These are phyloP conservation scores for Leccinum pachyderme DNA, from an alignment of 1,284 basidiomycete species.

Conservation along the genomic window DNA sequence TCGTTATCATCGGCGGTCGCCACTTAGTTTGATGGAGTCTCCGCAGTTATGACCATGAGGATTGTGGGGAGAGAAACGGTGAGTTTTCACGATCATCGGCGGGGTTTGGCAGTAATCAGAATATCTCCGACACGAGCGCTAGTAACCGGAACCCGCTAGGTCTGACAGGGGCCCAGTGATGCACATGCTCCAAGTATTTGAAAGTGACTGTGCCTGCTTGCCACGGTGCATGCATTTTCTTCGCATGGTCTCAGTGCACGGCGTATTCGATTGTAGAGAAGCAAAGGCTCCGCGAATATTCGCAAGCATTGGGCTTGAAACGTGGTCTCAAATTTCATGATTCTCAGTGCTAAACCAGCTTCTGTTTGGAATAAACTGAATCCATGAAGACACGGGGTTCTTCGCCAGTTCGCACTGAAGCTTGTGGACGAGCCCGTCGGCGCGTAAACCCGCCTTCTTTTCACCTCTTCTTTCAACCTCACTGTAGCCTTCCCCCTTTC, in stretches of 20 bases:
- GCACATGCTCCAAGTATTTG: not conserved
- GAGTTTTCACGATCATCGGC: not conserved
- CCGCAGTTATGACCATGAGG: not conserved
- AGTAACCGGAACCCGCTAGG: too few species aligned
- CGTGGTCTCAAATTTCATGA: not conserved
- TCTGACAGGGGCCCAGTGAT: too few species aligned
- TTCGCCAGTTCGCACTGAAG: not conserved
- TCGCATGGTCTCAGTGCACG: not conserved
- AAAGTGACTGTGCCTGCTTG: too few species aligned
- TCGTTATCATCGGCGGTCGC: conserved; percentile 1
- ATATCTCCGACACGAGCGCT: not conserved
- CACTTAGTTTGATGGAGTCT: not conserved
- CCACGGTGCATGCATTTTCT: not conserved
- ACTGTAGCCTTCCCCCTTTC: not conserved
- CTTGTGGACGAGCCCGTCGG: not conserved
- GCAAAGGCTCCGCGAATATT: conserved; percentile 19
- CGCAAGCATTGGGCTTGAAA: not conserved
- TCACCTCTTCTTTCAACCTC: not conserved
- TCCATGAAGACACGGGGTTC: not conserved
- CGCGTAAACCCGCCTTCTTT: not conserved
- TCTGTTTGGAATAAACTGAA: conserved; percentile 1
- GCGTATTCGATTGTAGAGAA: not conserved
- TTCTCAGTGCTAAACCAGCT: not conserved
- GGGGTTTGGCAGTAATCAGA: not conserved
- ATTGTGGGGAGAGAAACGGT: not conserved